Conservation (phyloP, 176 grass and related monocot genomes). For the Musa troglodytarum region DNA sequence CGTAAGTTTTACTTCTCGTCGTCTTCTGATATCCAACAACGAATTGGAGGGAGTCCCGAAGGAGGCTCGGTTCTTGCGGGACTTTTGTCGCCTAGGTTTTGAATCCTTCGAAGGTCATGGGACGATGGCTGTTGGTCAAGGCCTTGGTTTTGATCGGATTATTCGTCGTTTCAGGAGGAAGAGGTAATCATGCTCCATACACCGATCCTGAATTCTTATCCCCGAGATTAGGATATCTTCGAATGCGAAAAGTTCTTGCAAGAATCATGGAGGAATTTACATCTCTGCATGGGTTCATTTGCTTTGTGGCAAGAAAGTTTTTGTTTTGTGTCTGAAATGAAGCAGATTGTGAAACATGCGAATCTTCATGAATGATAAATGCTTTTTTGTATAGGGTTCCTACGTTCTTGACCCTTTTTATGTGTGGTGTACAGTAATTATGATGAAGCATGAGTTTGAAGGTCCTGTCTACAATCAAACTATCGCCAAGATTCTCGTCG, state of each 20-base stretch:
- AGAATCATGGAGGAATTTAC: background rate
- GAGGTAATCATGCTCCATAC: conserved; percentile 17
- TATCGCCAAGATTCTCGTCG: conserved; percentile 52
- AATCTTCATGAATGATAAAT: too few species aligned
- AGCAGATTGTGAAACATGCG: too few species aligned
- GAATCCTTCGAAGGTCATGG: background rate
- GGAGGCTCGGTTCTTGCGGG: background rate
- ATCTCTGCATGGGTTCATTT: too few species aligned
- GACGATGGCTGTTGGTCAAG: background rate
- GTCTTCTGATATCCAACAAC: too few species aligned
- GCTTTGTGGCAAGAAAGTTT: background rate
- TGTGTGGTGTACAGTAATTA: conserved; percentile 4
- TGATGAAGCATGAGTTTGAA: conserved; percentile 20
- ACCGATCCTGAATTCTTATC: background rate
- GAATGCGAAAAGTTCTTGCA: background rate
- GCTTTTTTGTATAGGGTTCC: background rate
- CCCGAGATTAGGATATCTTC: background rate
- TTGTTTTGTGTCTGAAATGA: background rate
- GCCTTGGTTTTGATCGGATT: background rate
- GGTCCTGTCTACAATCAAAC: conserved; percentile 57
- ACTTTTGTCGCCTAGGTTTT: background rate
- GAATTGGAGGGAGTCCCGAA: too few species aligned
- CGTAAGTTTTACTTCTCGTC: too few species aligned
- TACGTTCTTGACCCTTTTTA: background rate
- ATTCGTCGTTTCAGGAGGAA: conserved; percentile 8